Conservation (phyloP, 2,329 filamentous ascomycete genomes). For the Claviceps arundinis region DNA sequence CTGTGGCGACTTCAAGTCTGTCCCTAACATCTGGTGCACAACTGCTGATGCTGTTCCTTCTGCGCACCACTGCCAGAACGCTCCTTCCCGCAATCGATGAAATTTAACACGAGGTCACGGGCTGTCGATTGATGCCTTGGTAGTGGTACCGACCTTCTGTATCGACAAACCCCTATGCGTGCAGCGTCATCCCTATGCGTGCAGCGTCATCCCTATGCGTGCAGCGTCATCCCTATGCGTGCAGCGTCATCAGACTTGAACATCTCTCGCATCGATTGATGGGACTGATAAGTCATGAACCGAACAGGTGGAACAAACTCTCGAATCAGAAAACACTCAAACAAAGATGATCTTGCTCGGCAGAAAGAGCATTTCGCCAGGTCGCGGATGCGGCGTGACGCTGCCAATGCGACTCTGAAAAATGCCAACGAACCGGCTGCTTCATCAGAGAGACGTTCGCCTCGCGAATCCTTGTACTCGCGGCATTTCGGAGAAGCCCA, state of each 20-base stretch:
- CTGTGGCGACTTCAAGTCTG: too few relatives aligned
- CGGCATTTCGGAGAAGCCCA: background rate
- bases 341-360: conserved; percentile 19
- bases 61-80: background rate
- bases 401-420: background rate
- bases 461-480: background rate
- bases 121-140: background rate
- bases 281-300: conserved; percentile 21
- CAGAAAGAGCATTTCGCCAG: conserved; percentile 27
- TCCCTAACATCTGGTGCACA: too few relatives aligned
- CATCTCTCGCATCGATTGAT: background rate
- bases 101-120: background rate
- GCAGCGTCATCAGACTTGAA: background rate
- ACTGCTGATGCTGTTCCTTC: background rate
- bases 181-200: background rate
- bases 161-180: background rate
- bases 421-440: background rate
- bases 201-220: too few relatives aligned
- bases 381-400: conserved; percentile 12
- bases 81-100: background rate
- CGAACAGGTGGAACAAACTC: conserved; percentile 27
- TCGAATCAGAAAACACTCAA: conserved; percentile 20
- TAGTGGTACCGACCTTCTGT: background rate
- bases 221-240: too few relatives aligned
- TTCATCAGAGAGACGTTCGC: background rate